Evolutionary conservation across 371 early-diverging fungal species (phyloP), one percentile per base, ranked within the genome.

Genomic region (Umbelopsis sp.): DNA sequence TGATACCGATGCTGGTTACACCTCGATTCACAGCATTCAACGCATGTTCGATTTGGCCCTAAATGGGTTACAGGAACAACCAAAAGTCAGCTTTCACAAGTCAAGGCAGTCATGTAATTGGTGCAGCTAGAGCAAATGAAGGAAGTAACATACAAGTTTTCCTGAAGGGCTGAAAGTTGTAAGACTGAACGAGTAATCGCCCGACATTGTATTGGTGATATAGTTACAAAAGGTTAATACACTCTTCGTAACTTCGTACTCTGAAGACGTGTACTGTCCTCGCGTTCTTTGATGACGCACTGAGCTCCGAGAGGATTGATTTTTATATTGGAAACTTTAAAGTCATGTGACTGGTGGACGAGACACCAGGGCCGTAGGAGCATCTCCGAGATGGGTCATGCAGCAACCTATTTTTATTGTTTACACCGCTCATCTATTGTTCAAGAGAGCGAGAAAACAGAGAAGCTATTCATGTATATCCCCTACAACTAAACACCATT

Each of bases 151-250:
- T 57, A 95, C 95, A 65, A 99, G 93, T 84, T 99, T 98, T 72
- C 99, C 99, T 50, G 97, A 96, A n/a, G 99, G 97, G 70, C 99
- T 98, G 87, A 99, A 99, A 64, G 99, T 99, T 9, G 99, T 98
- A 70, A 99, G 92, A 32, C 98, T 97, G 89, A 98, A 99, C 66
- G 94, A 93, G 78, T 96, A 96, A 69, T 94, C 77, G 71, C 82
- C 84, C 68, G 84, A 80, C 84, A 83, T 83, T 46, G 51, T 68
- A 62, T 44, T 45, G 41, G 24, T 65, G 41, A 41, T 24, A 67
- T 52, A 57, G 67, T 65, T 45, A 57, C 57, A 57, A 57, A 52
- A 57, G 57, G 57, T 57, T 29, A 57, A 6, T 76, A 64, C 63
- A 67, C 29, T 12, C 18, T 57, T 37, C 41, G 10, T 41, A 57